phyloP scores from a whole-genome alignment of 1,284 basidiomycete species.

The Polyporus tsugae region DNA sequence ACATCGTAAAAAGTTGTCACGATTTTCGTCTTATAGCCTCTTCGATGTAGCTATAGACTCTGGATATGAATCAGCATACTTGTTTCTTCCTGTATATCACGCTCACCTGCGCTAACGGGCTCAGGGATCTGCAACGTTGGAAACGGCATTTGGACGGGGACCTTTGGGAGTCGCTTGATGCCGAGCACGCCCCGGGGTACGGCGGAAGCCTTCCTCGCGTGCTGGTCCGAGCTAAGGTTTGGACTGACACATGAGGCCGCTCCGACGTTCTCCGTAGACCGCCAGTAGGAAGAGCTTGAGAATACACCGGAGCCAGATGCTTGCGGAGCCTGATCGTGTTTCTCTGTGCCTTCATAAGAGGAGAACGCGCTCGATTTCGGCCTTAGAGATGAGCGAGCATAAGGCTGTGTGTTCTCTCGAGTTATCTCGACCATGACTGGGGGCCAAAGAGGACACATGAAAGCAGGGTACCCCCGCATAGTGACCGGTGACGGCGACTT shows the following conservation, averaged over 20 bases:
- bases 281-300: not conserved
- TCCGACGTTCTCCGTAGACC: not conserved
- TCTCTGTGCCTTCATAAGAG: conserved; percentile 4
- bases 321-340: not conserved
- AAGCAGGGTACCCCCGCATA: not conserved
- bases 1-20: not conserved
- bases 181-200: not conserved
- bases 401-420: not conserved
- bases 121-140: not conserved
- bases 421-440: not conserved
- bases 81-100: not conserved
- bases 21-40: not conserved
- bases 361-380: not conserved
- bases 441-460: conserved; percentile 3
- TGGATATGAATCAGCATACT: not conserved
- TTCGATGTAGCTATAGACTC: conserved; percentile 1
- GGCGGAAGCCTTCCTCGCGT: not conserved
- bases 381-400: not conserved
- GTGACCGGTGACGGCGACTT: conserved; percentile 1
- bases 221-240: conserved; percentile 1
- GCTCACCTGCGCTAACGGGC: not conserved
- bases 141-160: not conserved
- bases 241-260: not conserved
- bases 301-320: not conserved
- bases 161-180: not conserved